These are phyloP conservation scores for Populus ilicifolia DNA, from an alignment of 345 rosid species.

Conservation along the genomic window DNA sequence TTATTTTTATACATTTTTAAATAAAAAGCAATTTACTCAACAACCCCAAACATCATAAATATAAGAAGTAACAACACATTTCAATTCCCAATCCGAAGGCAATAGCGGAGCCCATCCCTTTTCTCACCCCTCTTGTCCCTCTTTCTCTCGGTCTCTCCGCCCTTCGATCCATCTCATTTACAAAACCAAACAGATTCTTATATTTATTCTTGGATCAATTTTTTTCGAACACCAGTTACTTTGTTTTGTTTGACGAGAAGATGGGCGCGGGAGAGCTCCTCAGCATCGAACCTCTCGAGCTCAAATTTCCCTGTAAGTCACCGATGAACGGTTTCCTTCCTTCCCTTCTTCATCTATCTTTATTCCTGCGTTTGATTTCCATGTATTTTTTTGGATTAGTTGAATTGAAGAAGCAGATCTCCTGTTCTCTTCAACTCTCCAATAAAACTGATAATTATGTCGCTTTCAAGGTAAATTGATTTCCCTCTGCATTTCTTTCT, in stretches of 20 bases:
- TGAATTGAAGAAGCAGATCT: slow-evolving; percentile 88
- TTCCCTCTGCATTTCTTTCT: background rate
- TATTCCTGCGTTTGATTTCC: slow-evolving; percentile 7
- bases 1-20: too few relatives aligned
- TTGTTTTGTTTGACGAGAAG: slow-evolving; percentile 9
- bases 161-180: background rate
- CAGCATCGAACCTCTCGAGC: slow-evolving; percentile 71
- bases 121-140: background rate
- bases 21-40: background rate
- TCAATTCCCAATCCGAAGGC: background rate
- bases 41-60: background rate
- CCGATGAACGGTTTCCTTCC: background rate
- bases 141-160: slow-evolving; percentile 7
- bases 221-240: background rate
- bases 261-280: slow-evolving; percentile 77
- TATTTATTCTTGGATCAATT: slow-evolving; percentile 20
- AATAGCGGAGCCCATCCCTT: background rate
- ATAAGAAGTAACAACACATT: background rate
- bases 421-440: slow-evolving; percentile 65
- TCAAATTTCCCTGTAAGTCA: slow-evolving; percentile 62
- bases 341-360: background rate
- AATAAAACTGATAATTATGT: slow-evolving; percentile 63
- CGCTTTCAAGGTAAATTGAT: slow-evolving; percentile 63
- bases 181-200: background rate
- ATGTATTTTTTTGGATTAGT: slow-evolving; percentile 34